These are phyloP conservation scores for Paspalum vaginatum DNA, from an alignment of 176 grass and related monocot genomes.

Conservation along the genomic window DNA sequence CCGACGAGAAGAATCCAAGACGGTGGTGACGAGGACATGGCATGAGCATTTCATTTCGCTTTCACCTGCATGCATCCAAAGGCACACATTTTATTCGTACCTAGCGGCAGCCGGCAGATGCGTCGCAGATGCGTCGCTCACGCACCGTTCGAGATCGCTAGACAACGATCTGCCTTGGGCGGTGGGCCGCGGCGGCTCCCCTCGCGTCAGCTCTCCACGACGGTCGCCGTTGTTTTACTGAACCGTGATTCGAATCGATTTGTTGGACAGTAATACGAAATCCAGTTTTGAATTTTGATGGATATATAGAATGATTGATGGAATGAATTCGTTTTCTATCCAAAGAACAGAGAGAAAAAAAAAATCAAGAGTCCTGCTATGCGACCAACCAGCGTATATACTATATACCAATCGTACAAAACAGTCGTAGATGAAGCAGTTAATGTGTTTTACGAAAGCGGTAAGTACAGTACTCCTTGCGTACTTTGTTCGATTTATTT, in stretches of 20 bases:
- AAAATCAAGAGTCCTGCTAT: no score
- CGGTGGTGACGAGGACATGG: neutral
- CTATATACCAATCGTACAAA: no score
- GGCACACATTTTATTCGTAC: neutral
- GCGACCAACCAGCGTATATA: no score
- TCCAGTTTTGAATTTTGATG: neutral
- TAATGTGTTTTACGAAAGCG: no score
- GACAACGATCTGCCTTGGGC: conserved; percentile 8
- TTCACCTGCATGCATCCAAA: conserved; percentile 40
- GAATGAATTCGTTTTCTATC: neutral
- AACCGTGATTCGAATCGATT: neutral
- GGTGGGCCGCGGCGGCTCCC: conserved; percentile 8
- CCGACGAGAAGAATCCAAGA: neutral
- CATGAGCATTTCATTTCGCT: conserved; percentile 21
- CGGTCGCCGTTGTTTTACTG: no score
- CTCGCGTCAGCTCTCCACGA: neutral
- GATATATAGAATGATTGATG: neutral
- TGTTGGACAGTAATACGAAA: neutral
- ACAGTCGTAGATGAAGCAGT: no score
- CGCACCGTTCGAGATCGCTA: conserved; percentile 14
- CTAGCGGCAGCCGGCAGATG: neutral
- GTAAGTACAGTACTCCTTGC: no score
- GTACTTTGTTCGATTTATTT: neutral
- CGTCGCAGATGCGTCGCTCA: conserved; percentile 6
- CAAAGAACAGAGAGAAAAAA: no score